These are phyloP conservation scores for Nosema muscidifuracis DNA, from an alignment of 371 early-diverging fungal genomes.

Conservation along the genomic window DNA sequence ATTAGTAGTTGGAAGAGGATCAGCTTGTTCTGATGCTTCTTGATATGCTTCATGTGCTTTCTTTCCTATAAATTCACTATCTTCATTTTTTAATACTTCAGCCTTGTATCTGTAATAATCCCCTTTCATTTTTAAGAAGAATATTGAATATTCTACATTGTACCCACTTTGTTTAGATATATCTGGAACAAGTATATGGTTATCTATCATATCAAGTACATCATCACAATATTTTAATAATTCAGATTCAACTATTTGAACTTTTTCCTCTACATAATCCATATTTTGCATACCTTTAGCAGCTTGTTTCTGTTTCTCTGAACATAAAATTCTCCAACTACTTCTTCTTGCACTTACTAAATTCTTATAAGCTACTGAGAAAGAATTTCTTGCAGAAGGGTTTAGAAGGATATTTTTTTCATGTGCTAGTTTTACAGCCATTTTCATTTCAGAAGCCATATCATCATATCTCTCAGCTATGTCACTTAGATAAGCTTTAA, in stretches of 20 bases:
- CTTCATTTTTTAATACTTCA: slow-evolving; percentile 79
- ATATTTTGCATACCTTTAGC: slow-evolving; percentile 70
- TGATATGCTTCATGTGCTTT: slow-evolving; percentile 87
- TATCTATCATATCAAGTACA: slow-evolving; percentile 79
- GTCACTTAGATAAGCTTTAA: slow-evolving; percentile 89
- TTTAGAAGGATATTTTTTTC: slow-evolving; percentile 71
- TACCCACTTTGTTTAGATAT: slow-evolving; percentile 53
- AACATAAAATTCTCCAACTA: slow-evolving; percentile 95
- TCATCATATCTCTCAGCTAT: slow-evolving; percentile 96
- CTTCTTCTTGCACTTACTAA: slow-evolving; percentile 95
- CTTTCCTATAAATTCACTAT: slow-evolving; percentile 73
- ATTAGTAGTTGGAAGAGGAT: slow-evolving; percentile 85
- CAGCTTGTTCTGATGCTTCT: slow-evolving; percentile 83
- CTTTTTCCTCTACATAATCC: slow-evolving; percentile 77
- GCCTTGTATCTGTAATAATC: slow-evolving; percentile 99
- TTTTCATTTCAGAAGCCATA: slow-evolving; percentile 64
- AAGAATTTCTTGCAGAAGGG: slow-evolving; percentile 90
- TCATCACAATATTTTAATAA: slow-evolving; percentile 84
- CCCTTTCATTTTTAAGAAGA: slow-evolving; percentile 99
- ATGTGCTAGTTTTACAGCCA: slow-evolving; percentile 60
- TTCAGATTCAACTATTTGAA: slow-evolving; percentile 81
- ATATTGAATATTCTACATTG: slow-evolving; percentile 86
- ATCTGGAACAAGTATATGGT: slow-evolving; percentile 75
- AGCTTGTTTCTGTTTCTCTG: slow-evolving; percentile 93
- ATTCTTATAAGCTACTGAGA: slow-evolving; percentile 98